Evolutionary conservation across 305 asterid genomes (phyloP), one percentile per base, ranked within the genome.

Genomic region (Ilex paraguariensis): DNA sequence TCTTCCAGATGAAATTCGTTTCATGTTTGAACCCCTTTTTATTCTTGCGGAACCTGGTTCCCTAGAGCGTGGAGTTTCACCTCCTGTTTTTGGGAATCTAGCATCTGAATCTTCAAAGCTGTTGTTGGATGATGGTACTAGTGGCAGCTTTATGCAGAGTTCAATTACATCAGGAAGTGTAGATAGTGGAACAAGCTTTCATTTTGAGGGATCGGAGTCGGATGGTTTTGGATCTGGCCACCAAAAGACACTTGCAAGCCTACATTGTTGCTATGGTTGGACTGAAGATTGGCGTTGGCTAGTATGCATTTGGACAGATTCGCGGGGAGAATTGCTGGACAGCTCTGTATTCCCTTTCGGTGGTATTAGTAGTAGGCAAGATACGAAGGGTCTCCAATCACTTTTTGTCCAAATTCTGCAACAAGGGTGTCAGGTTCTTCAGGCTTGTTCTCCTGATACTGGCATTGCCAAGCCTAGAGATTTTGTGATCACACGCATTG

Each of bases 241-340:
- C 76, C 96, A 79, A 61, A 91, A 84, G 82, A 64, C 87, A 67
- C 83, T 83, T 61, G 95, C 99, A 32, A 87, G 95, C 72, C 77
- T 94, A 75, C 99, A 94, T 78, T 94, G 99, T 78, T 91, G 99
- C 82, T 94, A 94, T 80, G 99, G 97, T 60, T 94, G 99, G 99
- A 91, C 98, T 60, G 99, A 94, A 75, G 99, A 94, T 84, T 94
- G 99, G 99, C 97, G 98, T 56, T 94, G 99, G 98, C 77, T 94
- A 86, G 95, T 91, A 59, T 88, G 92, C 81, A 73, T 94, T 67
- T 94, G 99, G 99, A 94, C 99, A 42, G 99, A 94, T 72, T 85
- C 99, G 10, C 85, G 99, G 77, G 98, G 98, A 49, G 99, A 94
- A 74, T 75, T 94, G 81, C 95, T 94, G 12, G 98, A 94, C 79